Evolutionary conservation across 176 grass and related monocot genomes (phyloP).

Genomic region (Eragrostis curvula): DNA sequence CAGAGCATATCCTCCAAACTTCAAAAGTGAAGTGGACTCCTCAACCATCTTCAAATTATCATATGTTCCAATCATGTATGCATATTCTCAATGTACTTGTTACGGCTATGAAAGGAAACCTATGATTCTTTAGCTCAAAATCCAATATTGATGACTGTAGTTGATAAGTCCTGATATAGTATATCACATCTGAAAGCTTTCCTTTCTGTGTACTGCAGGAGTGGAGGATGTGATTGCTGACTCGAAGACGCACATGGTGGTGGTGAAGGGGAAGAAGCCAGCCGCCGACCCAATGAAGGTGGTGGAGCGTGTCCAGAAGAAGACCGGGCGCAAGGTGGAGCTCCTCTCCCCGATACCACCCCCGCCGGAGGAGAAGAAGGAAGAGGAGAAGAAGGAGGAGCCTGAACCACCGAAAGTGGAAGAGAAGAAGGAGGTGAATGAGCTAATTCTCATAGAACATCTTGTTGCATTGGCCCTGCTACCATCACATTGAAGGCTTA

Average conservation of each 20-base stretch:
- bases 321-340: constrained; percentile 87
- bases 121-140: constrained; percentile 24
- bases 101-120: constrained; percentile 26
- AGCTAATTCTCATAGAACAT: neutral
- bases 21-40: constrained; percentile 34
- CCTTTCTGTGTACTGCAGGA: constrained; percentile 43
- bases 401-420: constrained; percentile 44
- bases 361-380: constrained; percentile 61
- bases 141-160: neutral
- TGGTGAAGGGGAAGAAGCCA: constrained; percentile 92
- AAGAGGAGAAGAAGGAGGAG: constrained; percentile 63
- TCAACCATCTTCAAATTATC: constrained; percentile 21
- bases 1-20: neutral
- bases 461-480: neutral
- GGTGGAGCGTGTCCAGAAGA: constrained; percentile 88
- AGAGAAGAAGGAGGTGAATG: constrained; percentile 61
- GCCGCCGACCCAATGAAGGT: constrained; percentile 91
- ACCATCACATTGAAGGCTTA: constrained; percentile 28
- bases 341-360: constrained; percentile 68
- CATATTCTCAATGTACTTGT: constrained; percentile 36
- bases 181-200: constrained; percentile 21
- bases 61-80: constrained; percentile 14
- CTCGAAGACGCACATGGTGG: constrained; percentile 72
- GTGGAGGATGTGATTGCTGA: constrained; percentile 83
- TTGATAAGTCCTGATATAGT: neutral